phyloP scores from a whole-genome alignment of 371 early-diverging fungal species.

The Mortierella sp. region DNA sequence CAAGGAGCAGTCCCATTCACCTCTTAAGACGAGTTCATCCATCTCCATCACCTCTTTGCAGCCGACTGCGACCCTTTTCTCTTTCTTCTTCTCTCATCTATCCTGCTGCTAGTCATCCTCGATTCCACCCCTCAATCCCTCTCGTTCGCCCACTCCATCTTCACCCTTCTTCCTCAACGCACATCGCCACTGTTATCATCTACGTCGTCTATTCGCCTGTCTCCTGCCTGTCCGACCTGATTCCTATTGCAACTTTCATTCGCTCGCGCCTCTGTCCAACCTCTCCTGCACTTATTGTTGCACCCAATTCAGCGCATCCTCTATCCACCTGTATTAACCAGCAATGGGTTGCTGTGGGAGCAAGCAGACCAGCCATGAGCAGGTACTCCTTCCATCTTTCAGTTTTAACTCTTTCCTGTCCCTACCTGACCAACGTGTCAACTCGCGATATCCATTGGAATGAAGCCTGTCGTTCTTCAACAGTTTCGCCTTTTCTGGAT shows the following conservation, averaged over 20 bases:
- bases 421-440: too few species aligned
- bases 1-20: background rate
- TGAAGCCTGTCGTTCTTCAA: too few species aligned
- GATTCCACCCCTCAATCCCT: background rate
- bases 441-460: too few species aligned
- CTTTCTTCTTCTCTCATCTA: background rate
- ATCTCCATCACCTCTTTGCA: too few species aligned
- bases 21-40: background rate
- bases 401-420: background rate
- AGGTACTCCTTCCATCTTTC: constrained; percentile 11
- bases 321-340: background rate
- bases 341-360: constrained; percentile 51
- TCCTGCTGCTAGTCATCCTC: background rate
- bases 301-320: too few species aligned
- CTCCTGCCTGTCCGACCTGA: background rate
- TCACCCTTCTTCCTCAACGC: too few species aligned
- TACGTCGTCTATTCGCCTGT: too few species aligned
- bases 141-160: background rate
- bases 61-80: background rate
- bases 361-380: constrained; percentile 27
- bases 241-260: background rate
- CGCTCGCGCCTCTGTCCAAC: background rate
- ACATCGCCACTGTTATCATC: too few species aligned
- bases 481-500: too few species aligned
- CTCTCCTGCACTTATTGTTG: background rate